These are phyloP conservation scores for Papiliotrema laurentii DNA, from an alignment of 1,284 basidiomycete genomes.

Conservation along the genomic window DNA sequence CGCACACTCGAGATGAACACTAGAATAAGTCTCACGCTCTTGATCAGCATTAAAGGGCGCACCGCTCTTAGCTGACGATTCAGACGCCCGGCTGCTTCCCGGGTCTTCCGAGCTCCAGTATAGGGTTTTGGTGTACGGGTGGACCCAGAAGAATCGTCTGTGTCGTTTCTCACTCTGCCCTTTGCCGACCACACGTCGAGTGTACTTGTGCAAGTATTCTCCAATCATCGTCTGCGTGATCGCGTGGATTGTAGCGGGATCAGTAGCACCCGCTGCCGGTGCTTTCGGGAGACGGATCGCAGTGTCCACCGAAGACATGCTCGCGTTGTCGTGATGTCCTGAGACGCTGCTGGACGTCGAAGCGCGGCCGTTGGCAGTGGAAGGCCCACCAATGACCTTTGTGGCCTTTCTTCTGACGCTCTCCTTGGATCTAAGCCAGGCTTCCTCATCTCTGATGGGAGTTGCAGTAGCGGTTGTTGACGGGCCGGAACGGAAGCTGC, in stretches of 20 bases:
- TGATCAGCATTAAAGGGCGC: constrained; percentile 44
- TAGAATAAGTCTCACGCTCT: constrained; percentile 41
- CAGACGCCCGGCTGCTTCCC: constrained; percentile 75
- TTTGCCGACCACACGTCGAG: constrained; percentile 82
- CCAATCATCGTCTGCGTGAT: constrained; percentile 99
- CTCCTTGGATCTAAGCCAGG: constrained; percentile 42
- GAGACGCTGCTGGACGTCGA: constrained; percentile 33
- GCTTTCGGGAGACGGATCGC: neutral
- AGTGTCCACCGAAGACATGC: constrained; percentile 35
- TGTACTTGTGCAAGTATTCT: constrained; percentile 98
- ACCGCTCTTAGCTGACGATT: constrained; percentile 96
- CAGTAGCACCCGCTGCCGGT: constrained; percentile 56
- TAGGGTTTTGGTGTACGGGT: constrained; percentile 95
- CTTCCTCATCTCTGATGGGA: constrained; percentile 49
- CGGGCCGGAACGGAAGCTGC: constrained; percentile 59
- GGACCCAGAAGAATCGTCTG: constrained; percentile 97
- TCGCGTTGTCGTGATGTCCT: constrained; percentile 23
- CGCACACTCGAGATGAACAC: constrained; percentile 94
- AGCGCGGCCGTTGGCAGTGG: constrained; percentile 16
- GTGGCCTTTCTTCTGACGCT: constrained; percentile 37
- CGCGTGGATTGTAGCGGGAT: constrained; percentile 83
- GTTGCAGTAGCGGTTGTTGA: constrained; percentile 13
- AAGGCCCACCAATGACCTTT: constrained; percentile 12
- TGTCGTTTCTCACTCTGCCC: constrained; percentile 88
- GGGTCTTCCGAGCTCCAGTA: constrained; percentile 98